Base-by-base conservation (phyloP, 768 basidiomycete genomes). In the Lanmaoa pseudosensibilis region DNA sequence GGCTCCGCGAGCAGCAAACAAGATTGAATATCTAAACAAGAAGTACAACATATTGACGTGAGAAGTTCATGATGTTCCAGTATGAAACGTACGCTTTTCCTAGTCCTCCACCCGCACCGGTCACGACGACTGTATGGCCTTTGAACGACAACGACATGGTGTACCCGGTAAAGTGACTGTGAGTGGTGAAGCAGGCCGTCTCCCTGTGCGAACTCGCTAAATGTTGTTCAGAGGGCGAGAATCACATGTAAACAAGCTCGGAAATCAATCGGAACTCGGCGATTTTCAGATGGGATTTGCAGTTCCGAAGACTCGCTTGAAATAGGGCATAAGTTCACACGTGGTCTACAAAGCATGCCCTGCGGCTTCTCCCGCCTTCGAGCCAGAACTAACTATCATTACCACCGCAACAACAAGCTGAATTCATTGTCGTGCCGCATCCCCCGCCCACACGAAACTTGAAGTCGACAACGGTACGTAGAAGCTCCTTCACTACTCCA, bases 21-120 rank as follows among this genome's bases (percentile, higher is more conserved):
- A 79, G 48, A 92, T 77, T 1, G 94, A 90, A 75, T 98, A 96
- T 9, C 95, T 94, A 68, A 1, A 43, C 50, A 55, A 36, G 40
- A 48, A 55, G 38, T 52, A 30, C 37, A 43, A 45, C 23, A 36
- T 30, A 16, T 50, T 44, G 11, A 18, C 6, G n/a, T 4, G 34
- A 16, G 39, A 23, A 13, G 32, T n/a, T 19, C 15, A 1, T 1
- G n/a, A 9, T 18, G 23, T 37, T 33, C 18, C 18, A 40, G 36
- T 7, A 11, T 23, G 23, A 9, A 19, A 81, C 90, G 65, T 68
- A 98, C 91, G 90, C 83, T 76, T 85, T 88, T 43, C 97, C 97
- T 15, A 99, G 80, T 16, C 97, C 97, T 57, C 94, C 93, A 15
- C 97, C 97, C 41, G 94, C 95, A 45, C 97, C 97, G 41, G 97